Evolutionary conservation across 2,329 filamentous ascomycete species (phyloP).

Genomic region (Cercospora janseana): DNA sequence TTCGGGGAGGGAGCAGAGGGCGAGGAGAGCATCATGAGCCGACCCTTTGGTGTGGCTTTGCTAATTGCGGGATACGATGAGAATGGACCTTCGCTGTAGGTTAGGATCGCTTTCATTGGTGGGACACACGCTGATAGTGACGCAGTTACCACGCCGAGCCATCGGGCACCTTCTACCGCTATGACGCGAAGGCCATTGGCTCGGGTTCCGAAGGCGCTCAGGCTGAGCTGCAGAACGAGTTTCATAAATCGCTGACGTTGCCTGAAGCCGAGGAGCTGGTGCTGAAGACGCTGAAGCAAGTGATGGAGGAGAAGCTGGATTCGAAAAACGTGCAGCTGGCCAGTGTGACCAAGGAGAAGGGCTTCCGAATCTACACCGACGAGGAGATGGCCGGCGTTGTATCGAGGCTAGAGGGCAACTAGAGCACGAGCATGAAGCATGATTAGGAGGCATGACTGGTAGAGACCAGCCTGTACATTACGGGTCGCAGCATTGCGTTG

Average conservation of each 20-base stretch:
- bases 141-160: conserved; percentile 92
- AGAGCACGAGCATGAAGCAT: conserved; percentile 14
- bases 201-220: conserved; percentile 96
- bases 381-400: conserved; percentile 96
- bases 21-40: conserved; percentile 90
- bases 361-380: conserved; percentile 97
- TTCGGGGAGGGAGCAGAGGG: conserved; percentile 84
- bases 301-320: conserved; percentile 99
- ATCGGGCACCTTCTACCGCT: conserved; percentile 96
- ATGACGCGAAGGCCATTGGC: conserved; percentile 97
- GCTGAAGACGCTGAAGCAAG: conserved; percentile 97
- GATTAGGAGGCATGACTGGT: conserved; percentile 15
- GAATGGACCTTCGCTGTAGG: conserved; percentile 84
- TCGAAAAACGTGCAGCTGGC: conserved; percentile 98
- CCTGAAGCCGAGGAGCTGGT: conserved; percentile 91
- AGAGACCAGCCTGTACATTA: conserved; percentile 22
- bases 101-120: conserved; percentile 11
- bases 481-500: conserved; percentile 23
- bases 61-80: conserved; percentile 97
- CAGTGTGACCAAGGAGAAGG: conserved; percentile 95
- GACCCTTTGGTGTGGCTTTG: conserved; percentile 93
- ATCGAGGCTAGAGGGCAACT: conserved; percentile 64
- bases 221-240: conserved; percentile 97
- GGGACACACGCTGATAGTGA: neutral
- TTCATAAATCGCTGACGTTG: conserved; percentile 95